phyloP scores from a whole-genome alignment of 2,329 filamentous ascomycete genomes.

The Stagonosporopsis chrysanthemi region DNA sequence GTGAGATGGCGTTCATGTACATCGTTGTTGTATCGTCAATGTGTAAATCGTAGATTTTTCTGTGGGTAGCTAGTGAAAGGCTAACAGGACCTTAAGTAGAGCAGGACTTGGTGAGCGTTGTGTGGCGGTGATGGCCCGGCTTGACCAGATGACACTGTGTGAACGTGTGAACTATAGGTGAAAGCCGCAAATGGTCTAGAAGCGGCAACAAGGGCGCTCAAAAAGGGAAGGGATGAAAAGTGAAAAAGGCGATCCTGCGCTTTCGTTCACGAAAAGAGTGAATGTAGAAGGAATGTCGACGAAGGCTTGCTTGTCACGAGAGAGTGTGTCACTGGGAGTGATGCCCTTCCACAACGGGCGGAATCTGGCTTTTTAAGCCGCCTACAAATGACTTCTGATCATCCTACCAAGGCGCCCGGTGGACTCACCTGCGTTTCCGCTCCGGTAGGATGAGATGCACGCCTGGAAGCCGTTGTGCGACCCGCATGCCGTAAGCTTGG shows the following conservation, averaged over 20 bases:
- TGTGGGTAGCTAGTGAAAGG: constrained; percentile 23
- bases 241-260: constrained; percentile 42
- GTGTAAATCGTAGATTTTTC: constrained; percentile 15
- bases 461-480: constrained; percentile 33
- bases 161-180: constrained; percentile 13
- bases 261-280: constrained; percentile 36
- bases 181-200: constrained; percentile 11
- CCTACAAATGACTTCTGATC: constrained; percentile 14
- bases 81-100: constrained; percentile 19
- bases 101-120: constrained; percentile 14
- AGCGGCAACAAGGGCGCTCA: constrained; percentile 29
- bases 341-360: constrained; percentile 29
- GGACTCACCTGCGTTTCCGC: constrained; percentile 25
- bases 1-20: constrained; percentile 35
- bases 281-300: constrained; percentile 42
- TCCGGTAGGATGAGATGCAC: constrained; percentile 30
- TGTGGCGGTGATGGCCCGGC: constrained; percentile 15
- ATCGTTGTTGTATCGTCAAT: constrained; percentile 26
- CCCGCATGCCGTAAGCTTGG: constrained; percentile 28
- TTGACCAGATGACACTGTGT: constrained; percentile 28
- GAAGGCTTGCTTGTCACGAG: constrained; percentile 44
- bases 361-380: constrained; percentile 31
- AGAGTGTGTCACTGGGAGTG: constrained; percentile 36
- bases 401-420: constrained; percentile 20
- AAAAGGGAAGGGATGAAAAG: constrained; percentile 27